phyloP scores from a whole-genome alignment of 495 filamentous ascomycete species.

The Filosporella fistucella region DNA sequence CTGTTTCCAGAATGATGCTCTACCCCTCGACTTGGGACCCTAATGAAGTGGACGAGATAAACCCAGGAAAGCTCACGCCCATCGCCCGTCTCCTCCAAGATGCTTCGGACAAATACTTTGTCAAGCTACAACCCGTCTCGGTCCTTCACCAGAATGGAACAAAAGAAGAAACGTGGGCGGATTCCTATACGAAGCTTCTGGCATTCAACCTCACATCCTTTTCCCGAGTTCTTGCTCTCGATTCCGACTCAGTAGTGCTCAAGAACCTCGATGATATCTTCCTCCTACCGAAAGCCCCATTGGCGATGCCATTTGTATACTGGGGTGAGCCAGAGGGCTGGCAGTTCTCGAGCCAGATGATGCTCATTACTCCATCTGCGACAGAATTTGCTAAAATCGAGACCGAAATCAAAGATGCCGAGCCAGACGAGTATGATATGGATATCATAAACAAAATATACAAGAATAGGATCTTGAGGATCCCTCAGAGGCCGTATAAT shows the following conservation, averaged over 20 bases:
- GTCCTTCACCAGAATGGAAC: conserved; percentile 36
- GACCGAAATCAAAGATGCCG: conserved; percentile 29
- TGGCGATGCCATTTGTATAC: conserved; percentile 57
- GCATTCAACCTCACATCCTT: conserved; percentile 55
- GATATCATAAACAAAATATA: conserved; percentile 59
- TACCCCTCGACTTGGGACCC: conserved; percentile 51
- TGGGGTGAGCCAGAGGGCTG: conserved; percentile 45
- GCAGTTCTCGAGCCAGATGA: conserved; percentile 45
- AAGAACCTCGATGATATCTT: conserved; percentile 60
- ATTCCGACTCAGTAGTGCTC: conserved; percentile 52
- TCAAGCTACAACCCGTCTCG: conserved; percentile 44
- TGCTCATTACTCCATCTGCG: conserved; percentile 53
- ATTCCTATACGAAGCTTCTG: conserved; percentile 50
- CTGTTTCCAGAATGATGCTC: conserved; percentile 32
- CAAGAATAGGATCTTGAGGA: conserved; percentile 49
- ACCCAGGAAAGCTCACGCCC: conserved; percentile 7
- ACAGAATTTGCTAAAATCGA: conserved; percentile 37
- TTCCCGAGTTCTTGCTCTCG: conserved; percentile 52
- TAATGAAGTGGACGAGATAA: conserved; percentile 13
- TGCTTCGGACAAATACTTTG: conserved; percentile 48
- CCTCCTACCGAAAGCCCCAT: conserved; percentile 43
- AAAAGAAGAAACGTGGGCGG: conserved; percentile 41
- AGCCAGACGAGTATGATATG: conserved; percentile 46
- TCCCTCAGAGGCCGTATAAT: conserved; percentile 62
- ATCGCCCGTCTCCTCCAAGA: conserved; percentile 45